Conservation (phyloP, 2,329 filamentous ascomycete genomes). For the Fusarium stilboides region DNA sequence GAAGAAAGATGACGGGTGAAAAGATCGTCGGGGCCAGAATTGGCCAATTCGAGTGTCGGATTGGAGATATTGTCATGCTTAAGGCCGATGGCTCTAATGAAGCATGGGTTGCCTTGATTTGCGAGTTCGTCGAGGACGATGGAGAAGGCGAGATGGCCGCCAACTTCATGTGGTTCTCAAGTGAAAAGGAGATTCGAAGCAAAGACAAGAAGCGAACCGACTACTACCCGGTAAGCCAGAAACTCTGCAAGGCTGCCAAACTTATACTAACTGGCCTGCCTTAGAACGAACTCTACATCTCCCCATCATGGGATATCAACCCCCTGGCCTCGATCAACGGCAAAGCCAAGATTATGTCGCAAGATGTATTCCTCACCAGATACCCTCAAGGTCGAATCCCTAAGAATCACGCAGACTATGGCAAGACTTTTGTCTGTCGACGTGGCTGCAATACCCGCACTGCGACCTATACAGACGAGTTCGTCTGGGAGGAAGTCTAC, state of each 20-base stretch:
- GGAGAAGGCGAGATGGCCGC: constrained; percentile 79
- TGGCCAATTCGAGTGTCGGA: constrained; percentile 82
- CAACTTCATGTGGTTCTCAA: constrained; percentile 96
- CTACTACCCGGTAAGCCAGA: constrained; percentile 73
- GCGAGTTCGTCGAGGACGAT: constrained; percentile 82
- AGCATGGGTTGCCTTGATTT: constrained; percentile 93
- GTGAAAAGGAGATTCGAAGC: constrained; percentile 89
- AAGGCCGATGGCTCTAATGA: constrained; percentile 90
- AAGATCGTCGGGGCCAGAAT: constrained; percentile 86
- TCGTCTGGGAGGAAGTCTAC: constrained; percentile 91
- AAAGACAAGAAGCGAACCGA: constrained; percentile 87
- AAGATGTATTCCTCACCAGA: constrained; percentile 73
- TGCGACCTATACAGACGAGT: constrained; percentile 92
- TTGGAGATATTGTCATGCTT: constrained; percentile 89
- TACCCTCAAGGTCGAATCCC: constrained; percentile 85
- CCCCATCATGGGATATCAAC: constrained; percentile 88
- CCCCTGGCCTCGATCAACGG: constrained; percentile 91
- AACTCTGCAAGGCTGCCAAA: background rate
- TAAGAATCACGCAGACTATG: constrained; percentile 79
- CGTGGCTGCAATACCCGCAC: constrained; percentile 91
- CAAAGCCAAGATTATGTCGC: constrained; percentile 85
- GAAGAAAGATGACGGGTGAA: constrained; percentile 54
- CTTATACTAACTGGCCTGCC: constrained; percentile 8
- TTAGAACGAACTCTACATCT: constrained; percentile 93
- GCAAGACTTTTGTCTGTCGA: constrained; percentile 91